These are phyloP conservation scores for Fistulifera solaris DNA, from an alignment of 108 stramenopile genomes.

Conservation along the genomic window DNA sequence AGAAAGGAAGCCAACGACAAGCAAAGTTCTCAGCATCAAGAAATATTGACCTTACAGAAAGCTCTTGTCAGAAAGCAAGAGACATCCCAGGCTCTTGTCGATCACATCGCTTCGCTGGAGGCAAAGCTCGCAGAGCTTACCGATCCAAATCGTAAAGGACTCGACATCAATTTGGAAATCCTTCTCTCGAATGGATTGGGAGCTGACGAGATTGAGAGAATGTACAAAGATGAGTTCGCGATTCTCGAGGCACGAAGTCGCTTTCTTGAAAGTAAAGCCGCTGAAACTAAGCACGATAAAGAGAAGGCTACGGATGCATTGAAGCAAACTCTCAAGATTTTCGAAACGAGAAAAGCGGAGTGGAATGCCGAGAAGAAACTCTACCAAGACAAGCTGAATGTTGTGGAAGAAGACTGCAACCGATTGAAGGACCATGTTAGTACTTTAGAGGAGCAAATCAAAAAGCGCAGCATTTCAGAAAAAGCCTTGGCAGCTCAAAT, in stretches of 20 bases:
- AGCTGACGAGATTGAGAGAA: conserved; percentile 20
- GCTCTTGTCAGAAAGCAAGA: conserved; percentile 61
- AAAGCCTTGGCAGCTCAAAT: conserved; percentile 56
- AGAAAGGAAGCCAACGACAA: conserved; percentile 12
- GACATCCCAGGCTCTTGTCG: conserved; percentile 56
- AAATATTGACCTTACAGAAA: conserved; percentile 34
- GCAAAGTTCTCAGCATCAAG: conserved; percentile 9
- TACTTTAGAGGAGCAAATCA: conserved; percentile 56
- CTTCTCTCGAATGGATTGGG: neutral
- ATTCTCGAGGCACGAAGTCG: neutral
- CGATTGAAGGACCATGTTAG: conserved; percentile 38
- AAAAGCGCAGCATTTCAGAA: conserved; percentile 65
- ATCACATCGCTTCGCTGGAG: conserved; percentile 68
- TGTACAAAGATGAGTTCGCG: conserved; percentile 1
- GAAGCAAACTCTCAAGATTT: neutral
- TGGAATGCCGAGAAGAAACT: conserved; percentile 28
- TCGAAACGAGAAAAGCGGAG: conserved; percentile 18
- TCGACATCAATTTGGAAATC: neutral
- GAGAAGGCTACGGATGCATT: conserved; percentile 4
- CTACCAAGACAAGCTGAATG: conserved; percentile 21
- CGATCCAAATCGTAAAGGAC: conserved; percentile 41
- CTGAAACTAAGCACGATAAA: neutral
- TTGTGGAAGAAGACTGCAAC: conserved; percentile 36
- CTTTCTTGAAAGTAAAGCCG: neutral
- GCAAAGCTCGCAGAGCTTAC: conserved; percentile 50